Evolutionary conservation across 1,284 basidiomycete species (phyloP).

Genomic region (Polyporus tsugae): DNA sequence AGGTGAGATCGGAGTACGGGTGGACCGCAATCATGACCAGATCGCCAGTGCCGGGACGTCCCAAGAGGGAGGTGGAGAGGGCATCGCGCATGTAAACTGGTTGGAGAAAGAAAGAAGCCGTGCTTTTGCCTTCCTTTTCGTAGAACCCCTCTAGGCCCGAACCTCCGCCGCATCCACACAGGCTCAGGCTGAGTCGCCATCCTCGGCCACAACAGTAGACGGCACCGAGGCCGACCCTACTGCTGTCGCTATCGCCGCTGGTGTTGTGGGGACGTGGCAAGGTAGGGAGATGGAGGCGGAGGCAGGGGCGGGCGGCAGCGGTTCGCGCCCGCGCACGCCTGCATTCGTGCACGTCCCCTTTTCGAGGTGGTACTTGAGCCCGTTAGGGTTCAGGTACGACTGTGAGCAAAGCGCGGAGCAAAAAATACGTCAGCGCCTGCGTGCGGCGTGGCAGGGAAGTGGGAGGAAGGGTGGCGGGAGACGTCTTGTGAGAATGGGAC

Average conservation of each 20-base stretch:
- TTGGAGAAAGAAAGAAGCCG: too few species aligned
- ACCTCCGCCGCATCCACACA: neutral
- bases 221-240: neutral
- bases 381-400: constrained; percentile 69
- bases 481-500: neutral
- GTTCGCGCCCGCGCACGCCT: constrained; percentile 24
- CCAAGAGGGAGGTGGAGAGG: too few species aligned
- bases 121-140: neutral
- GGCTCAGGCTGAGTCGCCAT: neutral
- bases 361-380: constrained; percentile 68
- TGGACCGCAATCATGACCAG: neutral
- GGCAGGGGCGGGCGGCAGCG: constrained; percentile 8
- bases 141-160: neutral
- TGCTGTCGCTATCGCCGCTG: neutral
- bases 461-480: neutral
- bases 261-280: neutral
- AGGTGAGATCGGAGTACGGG: neutral
- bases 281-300: neutral
- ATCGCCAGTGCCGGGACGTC: neutral
- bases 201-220: neutral
- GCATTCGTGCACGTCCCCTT: constrained; percentile 61
- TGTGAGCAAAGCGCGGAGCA: constrained; percentile 29
- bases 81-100: too few species aligned
- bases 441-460: neutral
- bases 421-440: neutral